Percentiles rank a stretch among this genome's conserved stretches.
phyloP scores from a whole-genome alignment of 768 basidiomycete genomes.

The Jaapia argillacea region DNA sequence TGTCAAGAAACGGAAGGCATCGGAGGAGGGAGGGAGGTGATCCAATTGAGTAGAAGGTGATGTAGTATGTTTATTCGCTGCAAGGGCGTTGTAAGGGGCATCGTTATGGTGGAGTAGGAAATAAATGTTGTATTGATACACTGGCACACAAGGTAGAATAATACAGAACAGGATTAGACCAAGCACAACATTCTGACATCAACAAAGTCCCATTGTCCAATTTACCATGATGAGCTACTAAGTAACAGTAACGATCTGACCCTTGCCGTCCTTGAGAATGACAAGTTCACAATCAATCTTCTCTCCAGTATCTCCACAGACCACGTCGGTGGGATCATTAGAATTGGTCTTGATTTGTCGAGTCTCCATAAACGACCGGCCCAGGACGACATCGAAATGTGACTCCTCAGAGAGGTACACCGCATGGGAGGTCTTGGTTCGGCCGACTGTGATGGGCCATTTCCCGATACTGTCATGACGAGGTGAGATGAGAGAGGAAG shows the following conservation, averaged over 20 bases:
- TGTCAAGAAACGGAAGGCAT: no score
- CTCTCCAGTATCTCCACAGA: slow-evolving; percentile 89
- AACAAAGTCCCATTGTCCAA: no score
- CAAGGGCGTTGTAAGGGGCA: no score
- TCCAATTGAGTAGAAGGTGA: no score
- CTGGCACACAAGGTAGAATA: no score
- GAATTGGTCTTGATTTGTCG: slow-evolving; percentile 75
- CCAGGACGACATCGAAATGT: slow-evolving; percentile 77
- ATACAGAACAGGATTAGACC: no score
- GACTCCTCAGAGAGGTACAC: slow-evolving; percentile 92
- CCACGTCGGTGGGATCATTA: slow-evolving; percentile 80
- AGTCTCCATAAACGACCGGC: slow-evolving; percentile 32
- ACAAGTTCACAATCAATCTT: slow-evolving; percentile 88
- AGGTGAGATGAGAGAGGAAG: not conserved
- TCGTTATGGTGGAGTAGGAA: no score
- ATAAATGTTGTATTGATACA: no score
- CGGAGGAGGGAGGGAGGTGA: no score
- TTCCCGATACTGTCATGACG: slow-evolving; percentile 44
- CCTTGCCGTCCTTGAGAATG: slow-evolving; percentile 83
- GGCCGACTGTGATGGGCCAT: slow-evolving; percentile 72
- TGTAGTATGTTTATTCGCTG: no score
- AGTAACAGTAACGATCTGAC: slow-evolving; percentile 85
- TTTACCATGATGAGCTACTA: no score
- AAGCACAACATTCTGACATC: no score
- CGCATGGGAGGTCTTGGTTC: slow-evolving; percentile 28